Evolutionary conservation across 2,329 filamentous ascomycete genomes (phyloP), one percentile per base, ranked within the genome.

Genomic region (Apiospora malaysiana): DNA sequence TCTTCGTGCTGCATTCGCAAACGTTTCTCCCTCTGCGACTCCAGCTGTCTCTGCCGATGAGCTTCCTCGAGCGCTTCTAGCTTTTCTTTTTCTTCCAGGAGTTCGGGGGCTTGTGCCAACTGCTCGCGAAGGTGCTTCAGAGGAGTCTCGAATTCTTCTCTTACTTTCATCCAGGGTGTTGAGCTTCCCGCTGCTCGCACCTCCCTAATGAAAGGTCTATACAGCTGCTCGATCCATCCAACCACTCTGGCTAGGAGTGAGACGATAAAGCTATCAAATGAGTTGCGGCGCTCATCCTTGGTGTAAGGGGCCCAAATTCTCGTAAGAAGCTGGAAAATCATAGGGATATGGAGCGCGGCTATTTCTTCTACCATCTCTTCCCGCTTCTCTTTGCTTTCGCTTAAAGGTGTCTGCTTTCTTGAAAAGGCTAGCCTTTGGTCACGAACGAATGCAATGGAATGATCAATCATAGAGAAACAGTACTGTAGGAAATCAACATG

Each of bases 301-400:
- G 76, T 76, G 37, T 77, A 78, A 27, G 79, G 63, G 14, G 43
- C 66, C 78, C 78, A 79, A n/a, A 71, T 73, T 37, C 70, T 74
- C 16, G 70, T 75, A 18, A 79, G 66, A 51, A 77, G 70, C 42
- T 75, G 76, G 43, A 76, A 66, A 9, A 78, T 40, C 73, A 74
- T 76, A 45, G 78, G 78, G 12, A 79, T 75, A 10, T 76, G 72
- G 65, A 74, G 70, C 5, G 69, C 68, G 9, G 75, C 51, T 45
- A 79, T 70, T 63, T 79, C 78, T 43, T 72, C 66, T 6, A 66
- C 68, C 65, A 78, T 73, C 40, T 73, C 59, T 32, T 73, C 70
- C 45, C 73, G 73, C 68, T 73, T 73, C 40, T 71, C 46, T 16
- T 63, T 25, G 32, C 71, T 67, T 8, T 40, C 46, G 45, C 75